These are phyloP conservation scores for Auxenochlorella pyrenoidosa DNA, from an alignment of 139 green algal species.

Conservation along the genomic window DNA sequence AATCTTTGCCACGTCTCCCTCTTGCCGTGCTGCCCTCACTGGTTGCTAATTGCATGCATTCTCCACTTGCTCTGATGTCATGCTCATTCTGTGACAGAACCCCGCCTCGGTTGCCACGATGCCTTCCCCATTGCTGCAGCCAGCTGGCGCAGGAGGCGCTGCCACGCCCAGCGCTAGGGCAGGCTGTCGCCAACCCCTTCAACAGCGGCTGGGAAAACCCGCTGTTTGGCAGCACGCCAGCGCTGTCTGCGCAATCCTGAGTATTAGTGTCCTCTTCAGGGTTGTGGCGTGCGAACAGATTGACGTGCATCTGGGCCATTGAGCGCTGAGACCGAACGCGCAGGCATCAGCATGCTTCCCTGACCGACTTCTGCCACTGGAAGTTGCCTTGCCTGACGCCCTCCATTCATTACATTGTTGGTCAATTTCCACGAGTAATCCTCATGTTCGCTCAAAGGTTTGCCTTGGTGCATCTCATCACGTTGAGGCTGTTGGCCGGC, in stretches of 20 bases:
- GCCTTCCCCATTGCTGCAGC: not conserved
- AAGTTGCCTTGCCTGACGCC: not conserved
- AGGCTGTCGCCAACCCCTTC: not conserved
- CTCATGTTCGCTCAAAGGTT: not conserved
- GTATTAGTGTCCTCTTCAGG: no score
- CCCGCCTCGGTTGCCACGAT: not conserved
- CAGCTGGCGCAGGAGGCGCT: constrained; percentile 16
- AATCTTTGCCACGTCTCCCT: no score
- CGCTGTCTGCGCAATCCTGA: constrained; percentile 7
- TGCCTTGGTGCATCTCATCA: no score
- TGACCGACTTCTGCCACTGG: not conserved
- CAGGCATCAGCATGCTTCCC: not conserved
- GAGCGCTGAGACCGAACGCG: no score
- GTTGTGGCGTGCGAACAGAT: no score
- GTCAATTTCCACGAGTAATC: not conserved
- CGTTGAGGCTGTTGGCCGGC: no score
- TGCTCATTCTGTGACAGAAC: not conserved
- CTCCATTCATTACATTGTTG: not conserved
- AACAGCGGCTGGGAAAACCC: constrained; percentile 15
- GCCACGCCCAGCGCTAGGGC: not conserved
- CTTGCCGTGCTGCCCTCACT: not conserved
- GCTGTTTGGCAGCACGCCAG: constrained; percentile 5
- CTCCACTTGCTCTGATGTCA: no score
- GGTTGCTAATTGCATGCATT: no score
- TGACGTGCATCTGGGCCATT: no score